phyloP scores from a whole-genome alignment of 2,329 filamentous ascomycete species.

The Chaetoscypha palmicola region DNA sequence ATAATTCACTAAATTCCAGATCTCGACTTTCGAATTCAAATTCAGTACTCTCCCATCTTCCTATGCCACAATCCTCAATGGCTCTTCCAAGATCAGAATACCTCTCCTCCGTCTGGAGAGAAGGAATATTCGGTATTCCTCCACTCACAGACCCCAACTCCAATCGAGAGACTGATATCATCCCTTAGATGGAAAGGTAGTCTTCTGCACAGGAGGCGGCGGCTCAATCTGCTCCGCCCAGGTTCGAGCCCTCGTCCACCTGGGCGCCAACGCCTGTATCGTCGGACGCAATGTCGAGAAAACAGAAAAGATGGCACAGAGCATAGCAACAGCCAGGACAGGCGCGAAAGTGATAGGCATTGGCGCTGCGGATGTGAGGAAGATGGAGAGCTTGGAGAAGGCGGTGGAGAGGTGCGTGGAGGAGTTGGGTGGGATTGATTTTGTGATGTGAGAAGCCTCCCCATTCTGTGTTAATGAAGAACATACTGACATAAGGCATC shows the following conservation, averaged over 20 bases:
- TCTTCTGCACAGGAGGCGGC: constrained; percentile 92
- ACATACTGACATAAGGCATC: constrained; percentile 5
- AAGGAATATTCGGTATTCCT: constrained; percentile 72
- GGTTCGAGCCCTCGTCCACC: constrained; percentile 80
- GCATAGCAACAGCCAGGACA: constrained; percentile 70
- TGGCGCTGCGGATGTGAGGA: constrained; percentile 71
- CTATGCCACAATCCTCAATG: constrained; percentile 10
- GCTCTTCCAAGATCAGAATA: constrained; percentile 62
- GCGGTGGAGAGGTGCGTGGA: constrained; percentile 74
- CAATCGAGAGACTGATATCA: background rate
- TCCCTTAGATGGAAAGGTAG: constrained; percentile 67
- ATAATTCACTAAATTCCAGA: no score
- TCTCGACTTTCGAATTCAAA: background rate
- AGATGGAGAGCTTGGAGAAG: constrained; percentile 59
- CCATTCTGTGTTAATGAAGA: no score
- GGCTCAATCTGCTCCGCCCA: constrained; percentile 93
- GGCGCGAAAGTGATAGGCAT: constrained; percentile 84
- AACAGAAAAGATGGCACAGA: constrained; percentile 71
- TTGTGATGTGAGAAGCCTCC: constrained; percentile 68
- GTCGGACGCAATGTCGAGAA: constrained; percentile 84
- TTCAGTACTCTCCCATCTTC: background rate
- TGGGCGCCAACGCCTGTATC: constrained; percentile 91
- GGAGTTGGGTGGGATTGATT: constrained; percentile 85
- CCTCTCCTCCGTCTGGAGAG: constrained; percentile 75
- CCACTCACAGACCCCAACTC: constrained; percentile 6